A percentile compares a stretch with the other conserved stretches of the same genome.
phyloP scores from a whole-genome alignment of 331 rosid species.

The Telfairia occidentalis region DNA sequence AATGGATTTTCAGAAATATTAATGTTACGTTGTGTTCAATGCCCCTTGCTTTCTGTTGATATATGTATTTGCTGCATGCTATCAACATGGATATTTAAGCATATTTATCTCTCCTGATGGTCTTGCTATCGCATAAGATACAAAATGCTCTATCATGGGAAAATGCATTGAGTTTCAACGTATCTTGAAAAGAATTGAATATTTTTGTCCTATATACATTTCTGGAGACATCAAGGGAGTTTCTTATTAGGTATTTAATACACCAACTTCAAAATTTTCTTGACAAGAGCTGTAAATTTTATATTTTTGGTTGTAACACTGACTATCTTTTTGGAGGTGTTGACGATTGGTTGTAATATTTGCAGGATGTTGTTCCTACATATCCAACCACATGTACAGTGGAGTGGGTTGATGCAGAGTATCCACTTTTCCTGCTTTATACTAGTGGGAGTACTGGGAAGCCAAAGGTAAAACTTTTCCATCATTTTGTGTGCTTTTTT shows the following conservation, averaged over 20 bases:
- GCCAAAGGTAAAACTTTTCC: constrained; percentile 59
- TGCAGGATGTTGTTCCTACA: constrained; percentile 63
- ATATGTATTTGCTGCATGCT: not conserved
- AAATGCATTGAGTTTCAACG: not conserved
- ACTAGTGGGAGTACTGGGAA: constrained; percentile 99
- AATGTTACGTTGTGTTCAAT: not conserved
- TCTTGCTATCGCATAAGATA: not conserved
- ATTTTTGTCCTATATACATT: not conserved
- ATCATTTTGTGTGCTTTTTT: constrained; percentile 8
- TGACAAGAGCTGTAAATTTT: constrained; percentile 4
- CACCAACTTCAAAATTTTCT: not conserved
- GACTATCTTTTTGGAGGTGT: not conserved
- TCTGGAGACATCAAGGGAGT: not conserved
- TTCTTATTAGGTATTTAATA: not conserved
- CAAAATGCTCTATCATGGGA: not conserved
- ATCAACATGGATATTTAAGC: not conserved
- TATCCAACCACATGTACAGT: constrained; percentile 70
- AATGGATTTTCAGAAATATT: not conserved
- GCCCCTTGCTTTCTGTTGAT: constrained; percentile 8
- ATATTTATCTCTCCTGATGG: not conserved
- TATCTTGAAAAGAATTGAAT: not conserved
- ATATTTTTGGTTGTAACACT: not conserved
- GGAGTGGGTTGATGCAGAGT: constrained; percentile 99
- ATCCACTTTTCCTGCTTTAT: constrained; percentile 88
- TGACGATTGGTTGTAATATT: constrained; percentile 15